Evolutionary conservation across 2,329 filamentous ascomycete genomes (phyloP), one percentile per base, ranked within the genome.

Genomic region (Ophiostoma perfectum): DNA sequence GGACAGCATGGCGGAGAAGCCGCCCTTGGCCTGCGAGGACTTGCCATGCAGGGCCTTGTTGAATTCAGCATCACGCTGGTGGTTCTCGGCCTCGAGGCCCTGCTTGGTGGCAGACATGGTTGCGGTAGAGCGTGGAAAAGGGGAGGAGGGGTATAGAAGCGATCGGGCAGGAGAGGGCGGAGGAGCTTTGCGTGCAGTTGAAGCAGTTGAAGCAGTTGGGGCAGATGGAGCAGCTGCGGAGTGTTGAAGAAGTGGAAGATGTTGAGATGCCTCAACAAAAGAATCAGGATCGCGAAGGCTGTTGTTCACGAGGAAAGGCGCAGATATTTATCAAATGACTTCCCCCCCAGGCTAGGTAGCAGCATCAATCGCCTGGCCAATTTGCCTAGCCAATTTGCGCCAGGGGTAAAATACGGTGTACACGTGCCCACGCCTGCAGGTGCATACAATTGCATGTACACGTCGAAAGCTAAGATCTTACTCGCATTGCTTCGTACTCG

Each of bases 21-120:
- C 91, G 76, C 90, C 91, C 68, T 83, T 80, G 62, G 87, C 86
- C 76, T 88, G 80, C 65, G 91, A 83, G 67, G 91, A 92, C 71
- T 78, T 79, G 75, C 85, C 92, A 80, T 97, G 93, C 83, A 97
- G 84, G 73, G 88, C 91, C 81, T 92, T 91, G 84, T 92, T 93
- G 85, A 97, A 97, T 73, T 86, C 90, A 72, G 92, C 91, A 90
- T 97, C 93, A 74, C 93, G 92, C 76, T 81, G 78, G 78, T 93
- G 90, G 78, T 97, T 88, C 81, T 97, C 92, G 76, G 83, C 81
- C 84, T 96, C 92, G 78, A 97, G 89, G 73, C 60, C 66, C 42
- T 66, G 42, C 45, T 70, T 71, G 62, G 71, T 52, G 45, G 69
- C 69, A 66, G 70, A 65, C 55, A 47, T 68, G 42, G 47, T 64